Percentiles rank a stretch among this genome's conserved stretches.
phyloP scores from a whole-genome alignment of 2,329 filamentous ascomycete genomes.

The Ceratocystis papillata region DNA sequence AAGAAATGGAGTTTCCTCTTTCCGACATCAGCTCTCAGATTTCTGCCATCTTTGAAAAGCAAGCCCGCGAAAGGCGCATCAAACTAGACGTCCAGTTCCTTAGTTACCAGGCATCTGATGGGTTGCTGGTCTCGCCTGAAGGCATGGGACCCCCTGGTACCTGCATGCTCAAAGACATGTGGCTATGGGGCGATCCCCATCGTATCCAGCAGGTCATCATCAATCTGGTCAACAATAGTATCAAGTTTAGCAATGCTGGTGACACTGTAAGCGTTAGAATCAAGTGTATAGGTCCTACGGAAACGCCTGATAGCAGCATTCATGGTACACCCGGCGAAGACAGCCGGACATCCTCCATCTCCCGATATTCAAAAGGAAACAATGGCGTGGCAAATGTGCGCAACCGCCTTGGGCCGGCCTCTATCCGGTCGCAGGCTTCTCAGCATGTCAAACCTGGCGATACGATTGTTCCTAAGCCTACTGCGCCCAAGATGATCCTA shows the following conservation, averaged over 20 bases:
- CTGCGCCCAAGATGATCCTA: conserved; percentile 28
- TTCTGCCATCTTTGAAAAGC: conserved; percentile 77
- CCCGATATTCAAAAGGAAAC: conserved; percentile 37
- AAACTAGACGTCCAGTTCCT: conserved; percentile 59
- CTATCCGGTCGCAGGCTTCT: conserved; percentile 42
- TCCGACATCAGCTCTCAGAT: conserved; percentile 78
- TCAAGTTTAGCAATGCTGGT: conserved; percentile 76
- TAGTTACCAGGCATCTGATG: conserved; percentile 24
- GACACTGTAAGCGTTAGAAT: conserved; percentile 69
- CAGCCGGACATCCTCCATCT: conserved; percentile 45
- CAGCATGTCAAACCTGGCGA: conserved; percentile 27
- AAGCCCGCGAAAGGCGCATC: conserved; percentile 70
- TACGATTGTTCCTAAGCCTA: conserved; percentile 25
- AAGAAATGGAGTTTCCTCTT: conserved; percentile 75
- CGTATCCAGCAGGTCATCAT: conserved; percentile 87
- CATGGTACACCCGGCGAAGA: conserved; percentile 32
- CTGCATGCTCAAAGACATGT: conserved; percentile 70
- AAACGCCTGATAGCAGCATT: conserved; percentile 28
- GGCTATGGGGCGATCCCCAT: conserved; percentile 85
- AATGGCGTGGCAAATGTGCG: conserved; percentile 30
- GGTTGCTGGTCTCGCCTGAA: conserved; percentile 34
- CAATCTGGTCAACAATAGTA: conserved; percentile 80
- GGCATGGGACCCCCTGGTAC: conserved; percentile 54
- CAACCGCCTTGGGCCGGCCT: conserved; percentile 39
- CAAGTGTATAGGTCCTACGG: conserved; percentile 55